phyloP scores from a whole-genome alignment of 2,329 filamentous ascomycete species.

The Sporothrix pseudoabietina region DNA sequence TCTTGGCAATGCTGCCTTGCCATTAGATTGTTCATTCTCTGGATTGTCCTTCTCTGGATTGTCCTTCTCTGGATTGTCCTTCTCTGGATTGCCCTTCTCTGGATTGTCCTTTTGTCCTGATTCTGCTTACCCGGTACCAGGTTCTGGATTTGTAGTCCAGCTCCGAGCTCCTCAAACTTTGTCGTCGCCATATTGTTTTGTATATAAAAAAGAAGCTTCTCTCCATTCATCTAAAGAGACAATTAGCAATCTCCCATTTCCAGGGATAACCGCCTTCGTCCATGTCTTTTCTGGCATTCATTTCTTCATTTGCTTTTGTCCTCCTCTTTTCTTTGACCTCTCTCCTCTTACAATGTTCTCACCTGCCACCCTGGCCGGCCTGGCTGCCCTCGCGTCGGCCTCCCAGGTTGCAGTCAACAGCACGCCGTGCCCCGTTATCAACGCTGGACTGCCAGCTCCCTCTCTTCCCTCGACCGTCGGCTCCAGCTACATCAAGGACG shows the following conservation, averaged over 20 bases:
- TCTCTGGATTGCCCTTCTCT: too few relatives aligned
- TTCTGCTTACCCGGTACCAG: background rate
- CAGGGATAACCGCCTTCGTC: background rate
- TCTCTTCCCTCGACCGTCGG: background rate
- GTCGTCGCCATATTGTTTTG: background rate
- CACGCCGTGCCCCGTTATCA: constrained; percentile 15
- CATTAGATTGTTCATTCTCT: background rate
- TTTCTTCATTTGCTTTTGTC: background rate
- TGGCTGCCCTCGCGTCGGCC: background rate
- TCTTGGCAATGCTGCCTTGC: background rate
- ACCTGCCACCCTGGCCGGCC: background rate
- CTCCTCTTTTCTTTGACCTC: too few relatives aligned
- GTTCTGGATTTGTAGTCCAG: background rate
- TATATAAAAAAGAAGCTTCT: background rate
- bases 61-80: too few relatives aligned
- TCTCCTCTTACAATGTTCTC: background rate
- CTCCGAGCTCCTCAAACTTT: background rate
- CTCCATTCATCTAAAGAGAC: background rate
- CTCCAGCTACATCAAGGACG: background rate
- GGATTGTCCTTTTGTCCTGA: background rate
- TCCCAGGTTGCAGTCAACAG: background rate
- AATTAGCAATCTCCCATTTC: background rate
- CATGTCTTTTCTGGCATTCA: background rate
- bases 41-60: too few relatives aligned
- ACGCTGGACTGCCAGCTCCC: background rate